These are phyloP conservation scores for Corylus americana DNA, from an alignment of 306 rosid species.

Conservation along the genomic window DNA sequence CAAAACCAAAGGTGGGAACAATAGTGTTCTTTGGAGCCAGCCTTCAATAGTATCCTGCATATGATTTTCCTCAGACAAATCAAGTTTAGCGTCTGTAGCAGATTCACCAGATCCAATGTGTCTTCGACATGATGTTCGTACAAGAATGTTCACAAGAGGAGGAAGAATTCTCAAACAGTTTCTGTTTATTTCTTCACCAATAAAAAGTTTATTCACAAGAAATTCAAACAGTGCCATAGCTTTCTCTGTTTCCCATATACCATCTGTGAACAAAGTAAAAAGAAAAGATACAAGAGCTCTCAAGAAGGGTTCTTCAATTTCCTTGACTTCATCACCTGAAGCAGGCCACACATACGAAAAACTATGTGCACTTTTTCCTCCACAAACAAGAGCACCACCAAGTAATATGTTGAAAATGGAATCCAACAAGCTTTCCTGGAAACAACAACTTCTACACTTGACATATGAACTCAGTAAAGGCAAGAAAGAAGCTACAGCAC, in stretches of 20 bases:
- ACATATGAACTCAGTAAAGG: constrained; percentile 66
- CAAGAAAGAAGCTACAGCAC: constrained; percentile 75
- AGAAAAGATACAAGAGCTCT: constrained; percentile 77
- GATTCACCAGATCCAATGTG: constrained; percentile 35
- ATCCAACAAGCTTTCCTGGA: constrained; percentile 62
- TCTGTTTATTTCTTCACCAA: constrained; percentile 73
- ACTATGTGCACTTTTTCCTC: constrained; percentile 49
- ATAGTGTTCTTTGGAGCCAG: constrained; percentile 73
- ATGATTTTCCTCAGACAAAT: constrained; percentile 41
- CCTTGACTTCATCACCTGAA: constrained; percentile 51
- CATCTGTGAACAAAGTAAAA: constrained; percentile 61
- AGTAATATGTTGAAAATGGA: constrained; percentile 58
- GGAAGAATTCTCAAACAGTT: constrained; percentile 93
- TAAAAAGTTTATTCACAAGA: constrained; percentile 62
- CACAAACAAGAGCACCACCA: constrained; percentile 78
- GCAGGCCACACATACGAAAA: constrained; percentile 59
- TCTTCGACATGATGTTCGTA: constrained; percentile 47
- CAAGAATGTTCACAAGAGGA: constrained; percentile 56
- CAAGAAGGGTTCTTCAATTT: constrained; percentile 88
- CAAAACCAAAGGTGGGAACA: constrained; percentile 65
- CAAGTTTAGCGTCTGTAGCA: constrained; percentile 34
- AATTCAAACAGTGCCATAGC: constrained; percentile 56
- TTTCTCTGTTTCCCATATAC: constrained; percentile 66
- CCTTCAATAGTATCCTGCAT: constrained; percentile 52
- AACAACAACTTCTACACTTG: constrained; percentile 37